Conservation (phyloP, 228 moss, liverwort and hornwort species). For the Sphagnum fallax region DNA sequence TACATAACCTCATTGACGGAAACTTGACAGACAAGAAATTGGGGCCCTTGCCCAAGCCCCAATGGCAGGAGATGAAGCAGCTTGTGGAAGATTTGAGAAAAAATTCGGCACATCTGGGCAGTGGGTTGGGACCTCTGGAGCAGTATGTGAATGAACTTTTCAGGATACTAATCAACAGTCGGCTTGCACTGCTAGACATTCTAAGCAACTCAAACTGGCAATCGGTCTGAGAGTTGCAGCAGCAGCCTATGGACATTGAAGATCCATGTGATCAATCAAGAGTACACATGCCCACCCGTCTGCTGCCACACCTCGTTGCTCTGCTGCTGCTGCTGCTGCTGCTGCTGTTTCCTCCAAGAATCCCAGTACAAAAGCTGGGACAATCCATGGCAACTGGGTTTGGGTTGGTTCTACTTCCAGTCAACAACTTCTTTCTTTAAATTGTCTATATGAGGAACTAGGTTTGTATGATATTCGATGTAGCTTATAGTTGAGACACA, state of each 20-base stretch:
- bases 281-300: neutral
- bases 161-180: conserved; percentile 34
- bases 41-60: conserved; percentile 12
- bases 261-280: neutral
- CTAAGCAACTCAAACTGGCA: conserved; percentile 12
- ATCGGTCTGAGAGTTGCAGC: neutral
- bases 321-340: neutral
- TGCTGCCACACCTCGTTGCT: neutral
- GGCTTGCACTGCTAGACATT: conserved; percentile 31
- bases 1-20: conserved; percentile 19
- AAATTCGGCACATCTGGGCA: conserved; percentile 19
- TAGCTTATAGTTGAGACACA: too few species aligned
- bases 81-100: conserved; percentile 23
- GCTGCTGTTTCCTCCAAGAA: neutral
- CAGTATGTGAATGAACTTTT: conserved; percentile 42
- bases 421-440: too few species aligned
- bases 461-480: too few species aligned
- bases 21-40: conserved; percentile 17
- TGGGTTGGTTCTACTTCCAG: neutral
- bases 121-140: conserved; percentile 24
- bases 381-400: neutral
- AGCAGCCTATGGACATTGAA: neutral
- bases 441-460: too few species aligned
- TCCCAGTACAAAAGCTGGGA: neutral
- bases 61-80: conserved; percentile 9